Conservation (phyloP, 2,329 filamentous ascomycete genomes). For the Microcyclospora tardicrescens region DNA sequence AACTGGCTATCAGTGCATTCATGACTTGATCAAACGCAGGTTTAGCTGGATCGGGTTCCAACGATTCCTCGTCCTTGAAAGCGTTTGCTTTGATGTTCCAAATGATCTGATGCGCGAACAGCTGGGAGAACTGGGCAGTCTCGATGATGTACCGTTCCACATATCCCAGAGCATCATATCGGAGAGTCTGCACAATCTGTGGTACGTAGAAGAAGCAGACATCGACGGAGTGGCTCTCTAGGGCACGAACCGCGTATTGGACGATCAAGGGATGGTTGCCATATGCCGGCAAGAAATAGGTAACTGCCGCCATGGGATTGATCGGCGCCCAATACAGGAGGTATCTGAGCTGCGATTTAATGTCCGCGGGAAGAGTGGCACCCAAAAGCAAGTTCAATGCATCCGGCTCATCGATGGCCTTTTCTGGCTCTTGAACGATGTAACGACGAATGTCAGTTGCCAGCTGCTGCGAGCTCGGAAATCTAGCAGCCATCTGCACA, state of each 20-base stretch:
- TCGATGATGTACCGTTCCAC: slow-evolving; percentile 94
- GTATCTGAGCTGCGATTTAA: slow-evolving; percentile 81
- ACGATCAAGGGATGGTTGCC: slow-evolving; percentile 84
- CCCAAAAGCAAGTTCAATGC: slow-evolving; percentile 74
- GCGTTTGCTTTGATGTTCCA: slow-evolving; percentile 99
- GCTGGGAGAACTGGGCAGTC: slow-evolving; percentile 91
- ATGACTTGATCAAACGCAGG: slow-evolving; percentile 86
- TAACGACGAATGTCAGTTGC: slow-evolving; percentile 65
- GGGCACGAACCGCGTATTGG: slow-evolving; percentile 89
- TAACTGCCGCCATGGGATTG: slow-evolving; percentile 85
- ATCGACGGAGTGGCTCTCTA: slow-evolving; percentile 91
- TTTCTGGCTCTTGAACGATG: slow-evolving; percentile 71
- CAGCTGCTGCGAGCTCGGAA: slow-evolving; percentile 56
- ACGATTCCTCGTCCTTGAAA: slow-evolving; percentile 85
- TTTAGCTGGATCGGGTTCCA: slow-evolving; percentile 84
- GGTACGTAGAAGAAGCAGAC: slow-evolving; percentile 98
- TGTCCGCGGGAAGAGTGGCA: slow-evolving; percentile 59
- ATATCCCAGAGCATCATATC: slow-evolving; percentile 87
- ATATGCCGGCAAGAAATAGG: slow-evolving; percentile 84
- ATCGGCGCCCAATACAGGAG: slow-evolving; percentile 85
- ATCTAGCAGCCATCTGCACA: slow-evolving; percentile 70
- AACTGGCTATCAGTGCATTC: slow-evolving; percentile 68
- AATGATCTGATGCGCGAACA: slow-evolving; percentile 98
- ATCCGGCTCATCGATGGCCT: slow-evolving; percentile 67
- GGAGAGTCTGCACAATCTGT: slow-evolving; percentile 88